These are phyloP conservation scores for Trichothecium sympodiale DNA, from an alignment of 2,329 filamentous ascomycete species.

Conservation along the genomic window DNA sequence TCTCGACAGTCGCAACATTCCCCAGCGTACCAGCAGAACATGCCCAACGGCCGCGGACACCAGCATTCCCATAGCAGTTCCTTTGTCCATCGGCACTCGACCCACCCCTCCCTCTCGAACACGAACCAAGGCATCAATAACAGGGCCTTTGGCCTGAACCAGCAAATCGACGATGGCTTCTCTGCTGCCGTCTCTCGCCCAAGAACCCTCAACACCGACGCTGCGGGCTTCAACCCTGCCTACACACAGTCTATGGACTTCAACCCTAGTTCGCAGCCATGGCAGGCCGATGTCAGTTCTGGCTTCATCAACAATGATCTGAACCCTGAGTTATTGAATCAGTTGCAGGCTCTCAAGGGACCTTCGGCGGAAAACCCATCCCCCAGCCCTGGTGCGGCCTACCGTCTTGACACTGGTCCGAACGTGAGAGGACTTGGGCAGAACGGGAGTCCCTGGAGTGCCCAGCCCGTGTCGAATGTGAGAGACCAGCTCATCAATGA, in stretches of 20 bases:
- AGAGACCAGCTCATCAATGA: no score
- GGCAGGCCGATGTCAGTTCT: slow-evolving; percentile 21
- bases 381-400: slow-evolving; percentile 16
- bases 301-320: slow-evolving; percentile 16
- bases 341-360: slow-evolving; percentile 19
- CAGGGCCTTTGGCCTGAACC: slow-evolving; percentile 23
- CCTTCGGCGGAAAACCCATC: slow-evolving; percentile 28
- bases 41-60: slow-evolving; percentile 18
- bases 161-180: slow-evolving; percentile 27
- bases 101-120: slow-evolving; percentile 34
- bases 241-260: slow-evolving; percentile 22
- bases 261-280: slow-evolving; percentile 35
- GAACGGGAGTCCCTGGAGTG: slow-evolving; percentile 13
- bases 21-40: slow-evolving; percentile 14
- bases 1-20: slow-evolving; percentile 42
- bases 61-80: slow-evolving; percentile 33
- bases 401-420: slow-evolving; percentile 16
- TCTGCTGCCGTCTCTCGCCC: slow-evolving; percentile 20
- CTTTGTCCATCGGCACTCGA: slow-evolving; percentile 32
- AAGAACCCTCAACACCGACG: slow-evolving; percentile 21
- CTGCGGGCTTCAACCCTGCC: slow-evolving; percentile 7
- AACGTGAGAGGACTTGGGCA: slow-evolving; percentile 5
- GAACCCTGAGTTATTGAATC: slow-evolving; percentile 18
- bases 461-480: slow-evolving; percentile 1
- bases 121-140: slow-evolving; percentile 23